Conservation (phyloP, 2,329 filamentous ascomycete genomes). For the Aspergillus sp. region DNA sequence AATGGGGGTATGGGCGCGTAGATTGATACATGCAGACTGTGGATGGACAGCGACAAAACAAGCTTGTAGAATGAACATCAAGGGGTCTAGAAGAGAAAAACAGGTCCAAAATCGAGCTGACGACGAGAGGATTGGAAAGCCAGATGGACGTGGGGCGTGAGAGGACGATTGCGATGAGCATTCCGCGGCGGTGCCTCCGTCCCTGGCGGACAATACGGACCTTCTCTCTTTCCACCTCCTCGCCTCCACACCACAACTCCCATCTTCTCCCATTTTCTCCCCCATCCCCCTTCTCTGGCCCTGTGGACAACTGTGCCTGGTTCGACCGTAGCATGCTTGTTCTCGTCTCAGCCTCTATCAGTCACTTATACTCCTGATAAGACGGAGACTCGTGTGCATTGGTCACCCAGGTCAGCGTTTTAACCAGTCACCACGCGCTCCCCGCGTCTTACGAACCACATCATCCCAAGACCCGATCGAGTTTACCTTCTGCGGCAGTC, state of each 20-base stretch:
- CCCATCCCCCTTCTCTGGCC: conserved; percentile 5
- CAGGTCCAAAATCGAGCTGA: not conserved
- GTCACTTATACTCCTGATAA: conserved; percentile 8
- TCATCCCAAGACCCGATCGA: not conserved
- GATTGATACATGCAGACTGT: not conserved
- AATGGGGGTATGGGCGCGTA: not conserved
- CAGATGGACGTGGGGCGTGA: conserved; percentile 5
- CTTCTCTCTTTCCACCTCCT: conserved; percentile 9
- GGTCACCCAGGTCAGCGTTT: conserved; percentile 9
- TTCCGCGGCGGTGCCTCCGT: conserved; percentile 13
- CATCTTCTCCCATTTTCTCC: conserved; percentile 1
- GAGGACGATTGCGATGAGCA: conserved; percentile 6
- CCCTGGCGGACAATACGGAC: conserved; percentile 8
- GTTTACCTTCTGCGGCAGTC: not conserved
- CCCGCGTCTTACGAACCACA: conserved; percentile 3
- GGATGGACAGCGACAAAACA: not conserved
- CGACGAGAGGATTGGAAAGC: not conserved
- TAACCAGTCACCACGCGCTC: not conserved
- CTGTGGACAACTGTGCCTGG: not conserved
- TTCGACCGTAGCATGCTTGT: not conserved
- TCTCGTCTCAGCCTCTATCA: not conserved
- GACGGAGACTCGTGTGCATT: not conserved
- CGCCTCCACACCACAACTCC: conserved; percentile 1
- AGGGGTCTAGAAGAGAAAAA: not conserved
- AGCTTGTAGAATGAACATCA: not conserved